Evolutionary conservation across 1,139 yeast genomes (phyloP), one percentile per base, ranked within the genome.

Genomic region (Candida buenavistaensis): DNA sequence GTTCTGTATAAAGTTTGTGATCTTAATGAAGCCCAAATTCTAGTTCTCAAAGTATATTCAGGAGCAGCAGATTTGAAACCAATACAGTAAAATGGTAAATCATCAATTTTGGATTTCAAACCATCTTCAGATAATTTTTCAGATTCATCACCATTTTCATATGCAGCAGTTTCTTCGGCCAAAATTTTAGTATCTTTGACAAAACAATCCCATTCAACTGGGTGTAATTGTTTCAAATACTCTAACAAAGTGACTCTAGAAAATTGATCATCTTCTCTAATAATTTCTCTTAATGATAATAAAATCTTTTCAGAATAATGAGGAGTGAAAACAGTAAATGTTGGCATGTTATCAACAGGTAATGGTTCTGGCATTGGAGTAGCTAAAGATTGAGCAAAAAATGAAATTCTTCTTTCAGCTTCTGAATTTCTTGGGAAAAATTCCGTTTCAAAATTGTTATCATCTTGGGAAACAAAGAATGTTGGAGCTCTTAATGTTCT

Each of bases 21-120:
- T 68, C 97, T 86, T 59, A 92, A 80, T 32, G 98, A 92, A 34
- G 98, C 98, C 98, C 98, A 92, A 55, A 92, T 92, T 75, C 98
- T 82, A 9, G 98, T 92, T 75, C 98, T 86, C 60, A 92, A 75
- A 46, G 97, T 92, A 67, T 92, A 92, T 68, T 92, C 98, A 37
- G 98, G 98, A 47, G 98, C 97, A 63, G 98, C 97, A 56, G 96
- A 85, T 70, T 92, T 92, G 85, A 92, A 92, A 75, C 98, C 98
- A 65, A 89, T 87, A 74, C 97, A 90, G 77, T 92, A 92, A 72
- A 92, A 92, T 49, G 98, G 98, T 62, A 92, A 75, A 58, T 92
- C 98, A 61, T 92, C 98, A 62, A 92, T 92, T 76, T 87, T 85
- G 44, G 86, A 79, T 69, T 87, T 87, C 61, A 86, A 75, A 73